Evolutionary conservation across 2,329 filamentous ascomycete genomes (phyloP), one percentile per base, ranked within the genome.

Genomic region (Scedosporium apiospermum): DNA sequence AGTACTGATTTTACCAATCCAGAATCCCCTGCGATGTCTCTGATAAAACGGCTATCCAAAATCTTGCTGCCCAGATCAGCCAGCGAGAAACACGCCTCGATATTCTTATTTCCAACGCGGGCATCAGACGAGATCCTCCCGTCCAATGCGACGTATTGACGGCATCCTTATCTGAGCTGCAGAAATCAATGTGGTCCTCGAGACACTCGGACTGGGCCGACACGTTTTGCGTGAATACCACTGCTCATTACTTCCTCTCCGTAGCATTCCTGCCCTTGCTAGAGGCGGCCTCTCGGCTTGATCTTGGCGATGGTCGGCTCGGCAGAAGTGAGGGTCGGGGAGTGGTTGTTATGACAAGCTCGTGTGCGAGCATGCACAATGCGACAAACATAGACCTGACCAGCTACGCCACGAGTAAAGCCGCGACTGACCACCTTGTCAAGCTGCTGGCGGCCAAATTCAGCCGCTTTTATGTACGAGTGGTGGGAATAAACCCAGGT

Each of bases 351-450:
- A 70, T 82, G 4, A 81, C 78, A 3, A 82, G 80, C 66, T 79
- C 76, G 2, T 82, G 80, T 66, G 79, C 80, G 2, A 80, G 78
- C 67, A 77, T 81, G 74, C 79, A 81, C 64, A 81, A 81, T 67
- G 76, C 68, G 1, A 82, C 80, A 1, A 82, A 82, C 65, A 73
- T 82, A 3, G 80, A 82, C 64, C 69, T 82, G 67, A 81, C 78
- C 4, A 80, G 77, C 65, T 82, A 82, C 64, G 79, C 79, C 0
- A 68, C 76, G 0, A 82, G 77, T 65, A 82, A 82, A 65, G 80
- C 80, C 1, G 80, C 78, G 0, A 81, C 79, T 1, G 80, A 82
- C 68, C 80, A 82, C 71, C 66, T 82, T 14, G 79, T 82, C 2
- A 72, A 67, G 59, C 67, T 82, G 62, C 65, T 83, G 62, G 80